Evolutionary conservation across 345 rosid species (phyloP).

Genomic region (Eucalyptus dawsonii): DNA sequence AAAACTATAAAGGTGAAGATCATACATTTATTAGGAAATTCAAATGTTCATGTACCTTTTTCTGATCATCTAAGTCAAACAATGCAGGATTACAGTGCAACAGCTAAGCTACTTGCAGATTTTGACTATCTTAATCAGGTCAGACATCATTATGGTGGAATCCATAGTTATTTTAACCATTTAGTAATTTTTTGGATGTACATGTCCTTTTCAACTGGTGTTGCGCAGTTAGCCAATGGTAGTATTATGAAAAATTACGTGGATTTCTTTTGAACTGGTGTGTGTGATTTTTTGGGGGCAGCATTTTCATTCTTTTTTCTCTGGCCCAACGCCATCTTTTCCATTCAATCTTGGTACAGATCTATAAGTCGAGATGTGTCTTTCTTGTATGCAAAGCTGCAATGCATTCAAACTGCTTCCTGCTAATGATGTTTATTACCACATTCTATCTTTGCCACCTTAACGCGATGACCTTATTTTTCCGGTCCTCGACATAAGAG

Average conservation of each 20-base stretch:
- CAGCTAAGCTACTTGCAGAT: conserved; percentile 59
- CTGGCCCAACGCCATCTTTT: not conserved
- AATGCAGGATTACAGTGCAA: conserved; percentile 55
- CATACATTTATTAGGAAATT: not conserved
- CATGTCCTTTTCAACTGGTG: not conserved
- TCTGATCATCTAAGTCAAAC: not conserved
- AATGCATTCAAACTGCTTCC: not conserved
- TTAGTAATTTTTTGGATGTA: not conserved
- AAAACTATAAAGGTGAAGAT: conserved; percentile 25
- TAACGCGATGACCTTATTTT: not conserved
- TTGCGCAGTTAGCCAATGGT: not conserved
- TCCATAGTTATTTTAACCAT: not conserved
- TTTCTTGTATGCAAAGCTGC: not conserved
- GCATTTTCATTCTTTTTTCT: not conserved
- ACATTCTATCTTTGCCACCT: not conserved
- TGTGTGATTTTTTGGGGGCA: not conserved
- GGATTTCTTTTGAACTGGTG: not conserved
- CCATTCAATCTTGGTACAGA: not conserved
- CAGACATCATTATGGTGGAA: not conserved
- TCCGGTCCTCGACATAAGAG: not conserved
- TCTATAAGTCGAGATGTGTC: not conserved
- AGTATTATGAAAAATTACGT: not conserved
- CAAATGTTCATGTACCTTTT: not conserved
- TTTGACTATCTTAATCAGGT: conserved; percentile 78
- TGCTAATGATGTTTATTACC: not conserved